Evolutionary conservation across 768 basidiomycete species (phyloP).

Genomic region (Macrolepiota dolichaula): DNA sequence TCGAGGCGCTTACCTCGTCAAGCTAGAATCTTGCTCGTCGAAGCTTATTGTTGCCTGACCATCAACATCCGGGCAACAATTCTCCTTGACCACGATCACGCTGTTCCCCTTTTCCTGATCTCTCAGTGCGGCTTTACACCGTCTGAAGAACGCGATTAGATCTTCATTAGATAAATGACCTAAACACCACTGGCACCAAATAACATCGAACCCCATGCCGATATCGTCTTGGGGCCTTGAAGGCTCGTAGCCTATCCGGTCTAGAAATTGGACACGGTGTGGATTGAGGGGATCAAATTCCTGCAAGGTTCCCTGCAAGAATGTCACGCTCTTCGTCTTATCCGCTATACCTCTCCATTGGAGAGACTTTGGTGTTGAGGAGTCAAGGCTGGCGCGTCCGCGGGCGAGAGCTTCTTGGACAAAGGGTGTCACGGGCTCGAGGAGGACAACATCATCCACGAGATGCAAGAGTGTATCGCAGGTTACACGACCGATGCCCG

Average conservation of each 20-base stretch:
- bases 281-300: constrained; percentile 66
- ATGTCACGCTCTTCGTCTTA: constrained; percentile 65
- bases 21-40: constrained; percentile 85
- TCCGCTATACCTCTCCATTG: constrained; percentile 70
- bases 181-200: constrained; percentile 98
- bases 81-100: constrained; percentile 90
- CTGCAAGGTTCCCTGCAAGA: constrained; percentile 80
- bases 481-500: constrained; percentile 93
- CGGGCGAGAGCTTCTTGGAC: constrained; percentile 63
- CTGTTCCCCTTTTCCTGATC: constrained; percentile 33
- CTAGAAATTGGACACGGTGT: constrained; percentile 47
- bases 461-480: constrained; percentile 86
- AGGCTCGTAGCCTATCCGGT: constrained; percentile 64
- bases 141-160: constrained; percentile 71
- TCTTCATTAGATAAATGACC: constrained; percentile 80
- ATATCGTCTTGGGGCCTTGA: constrained; percentile 41
- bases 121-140: constrained; percentile 59
- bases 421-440: constrained; percentile 85
- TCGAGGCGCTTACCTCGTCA: constrained; percentile 63
- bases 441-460: constrained; percentile 79
- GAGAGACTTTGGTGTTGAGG: constrained; percentile 16
- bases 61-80: constrained; percentile 64
- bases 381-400: constrained; percentile 30
- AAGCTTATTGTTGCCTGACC: constrained; percentile 55
- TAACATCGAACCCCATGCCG: constrained; percentile 74